Conservation (phyloP, 2,329 filamentous ascomycete species). For the Capronia epimyces region DNA sequence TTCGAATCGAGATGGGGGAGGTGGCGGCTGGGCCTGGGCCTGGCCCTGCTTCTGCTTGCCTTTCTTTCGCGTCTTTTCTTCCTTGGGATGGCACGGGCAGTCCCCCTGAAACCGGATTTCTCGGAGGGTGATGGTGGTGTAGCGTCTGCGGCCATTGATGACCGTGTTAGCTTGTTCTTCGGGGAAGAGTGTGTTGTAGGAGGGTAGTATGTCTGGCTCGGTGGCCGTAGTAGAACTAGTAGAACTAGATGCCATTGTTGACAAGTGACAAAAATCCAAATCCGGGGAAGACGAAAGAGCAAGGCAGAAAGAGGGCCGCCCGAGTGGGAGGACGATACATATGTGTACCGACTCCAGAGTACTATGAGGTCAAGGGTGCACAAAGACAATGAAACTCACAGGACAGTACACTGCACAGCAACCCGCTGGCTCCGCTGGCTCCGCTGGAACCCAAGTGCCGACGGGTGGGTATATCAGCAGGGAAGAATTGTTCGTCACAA, state of each 20-base stretch:
- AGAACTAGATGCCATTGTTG: slow-evolving; percentile 9
- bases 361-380: slow-evolving; percentile 3
- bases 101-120: slow-evolving; percentile 26
- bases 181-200: slow-evolving; percentile 23
- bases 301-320: not conserved
- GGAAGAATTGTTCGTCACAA: not conserved
- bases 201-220: slow-evolving; percentile 13
- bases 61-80: slow-evolving; percentile 15
- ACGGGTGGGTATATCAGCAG: not conserved
- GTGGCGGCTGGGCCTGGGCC: slow-evolving; percentile 4
- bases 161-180: slow-evolving; percentile 20
- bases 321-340: slow-evolving; percentile 8
- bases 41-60: slow-evolving; percentile 20
- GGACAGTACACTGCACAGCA: not conserved
- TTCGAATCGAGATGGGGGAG: slow-evolving; percentile 3
- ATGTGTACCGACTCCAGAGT: no score
- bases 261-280: not conserved
- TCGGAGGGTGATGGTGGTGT: slow-evolving; percentile 28
- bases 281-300: slow-evolving; percentile 3
- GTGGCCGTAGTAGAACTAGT: no score
- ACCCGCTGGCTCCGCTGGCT: not conserved
- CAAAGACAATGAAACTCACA: slow-evolving; percentile 4
- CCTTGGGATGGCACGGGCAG: slow-evolving; percentile 26
- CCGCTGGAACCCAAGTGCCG: not conserved
- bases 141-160: slow-evolving; percentile 22